These are phyloP conservation scores for Citrullus amarus DNA, from an alignment of 306 rosid species.

Conservation along the genomic window DNA sequence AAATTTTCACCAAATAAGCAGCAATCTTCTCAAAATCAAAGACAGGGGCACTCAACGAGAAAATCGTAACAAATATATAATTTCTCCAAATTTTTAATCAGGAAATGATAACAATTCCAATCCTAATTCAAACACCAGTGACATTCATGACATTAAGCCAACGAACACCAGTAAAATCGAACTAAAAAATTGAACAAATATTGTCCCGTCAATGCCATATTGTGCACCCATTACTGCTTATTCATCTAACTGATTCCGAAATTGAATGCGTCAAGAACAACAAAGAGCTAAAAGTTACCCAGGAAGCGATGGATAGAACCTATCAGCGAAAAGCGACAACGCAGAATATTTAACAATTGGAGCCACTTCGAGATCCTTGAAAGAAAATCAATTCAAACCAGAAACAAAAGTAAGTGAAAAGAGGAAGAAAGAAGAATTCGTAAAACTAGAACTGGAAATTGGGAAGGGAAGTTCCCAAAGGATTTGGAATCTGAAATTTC, in stretches of 20 bases:
- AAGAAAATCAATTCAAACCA: neutral
- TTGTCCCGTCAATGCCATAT: neutral
- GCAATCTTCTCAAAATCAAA: neutral
- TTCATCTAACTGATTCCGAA: neutral
- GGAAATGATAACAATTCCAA: neutral
- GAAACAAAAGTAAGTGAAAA: neutral
- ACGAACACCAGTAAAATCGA: neutral
- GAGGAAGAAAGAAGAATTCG: neutral
- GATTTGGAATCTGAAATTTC: neutral
- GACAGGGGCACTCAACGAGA: neutral
- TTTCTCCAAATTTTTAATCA: neutral
- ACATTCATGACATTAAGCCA: neutral
- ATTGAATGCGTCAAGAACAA: neutral
- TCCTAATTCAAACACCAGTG: neutral
- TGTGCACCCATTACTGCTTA: neutral
- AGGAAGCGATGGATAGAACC: conserved; percentile 41
- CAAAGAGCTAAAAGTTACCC: conserved; percentile 14
- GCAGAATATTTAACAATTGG: conserved; percentile 68
- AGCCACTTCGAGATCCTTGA: conserved; percentile 35
- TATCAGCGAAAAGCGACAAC: conserved; percentile 52
- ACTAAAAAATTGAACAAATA: neutral
- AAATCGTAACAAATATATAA: neutral
- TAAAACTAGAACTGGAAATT: neutral
- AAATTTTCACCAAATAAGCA: neutral
- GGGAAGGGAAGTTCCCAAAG: neutral